Base-by-base conservation (phyloP, 1,284 basidiomycete genomes). In the Fomes fomentarius region DNA sequence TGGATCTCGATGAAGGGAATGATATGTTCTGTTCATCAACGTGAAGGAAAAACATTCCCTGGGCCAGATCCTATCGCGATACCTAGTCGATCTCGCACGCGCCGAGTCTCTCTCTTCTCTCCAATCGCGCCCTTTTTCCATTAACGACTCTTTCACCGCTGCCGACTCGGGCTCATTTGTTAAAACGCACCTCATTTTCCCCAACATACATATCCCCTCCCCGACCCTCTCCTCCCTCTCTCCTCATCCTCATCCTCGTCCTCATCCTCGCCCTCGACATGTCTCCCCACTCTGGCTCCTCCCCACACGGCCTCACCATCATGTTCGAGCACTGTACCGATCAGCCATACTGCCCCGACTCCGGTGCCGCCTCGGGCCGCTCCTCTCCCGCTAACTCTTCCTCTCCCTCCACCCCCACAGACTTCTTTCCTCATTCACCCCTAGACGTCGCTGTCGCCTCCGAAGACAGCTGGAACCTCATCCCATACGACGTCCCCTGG, bases 401-500 rank as follows among this genome's bases (percentile, higher is more conserved):
- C 17, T n/a, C n/a, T n/a, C 56, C 57, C n/a, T 26, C 54, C 44
- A 61, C 56, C 1, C 60, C 60, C 21, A 38, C 49, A 5, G 52
- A 55, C 22, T 43, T 28, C 40, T 54, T 41, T 33, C 48, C 60
- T 7, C 54, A 53, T 39, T 62, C 49, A 17, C 56, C 63, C 11
- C 50, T 59, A 15, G 56, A 65, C 46, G 35, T 40, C 46, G 46
- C 55, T 8, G 48, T 47, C 25, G 51, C 56, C 6, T 37, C 50
- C 8, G 72, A 71, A 48, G 70, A 71, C 46, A 65, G 65, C 38
- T 77, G 74, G 74, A 71, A 76, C 47, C 70, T 77, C 47, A 69
- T 75, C 17, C 73, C 74, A 9, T 76, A 77, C 61, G 68, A 77
- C 59, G 70, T 77, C 22, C 70, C 75, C 4, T 76, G 75, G 74